These are phyloP conservation scores for Brasilioporus rufonigricans DNA, from an alignment of 768 basidiomycete species.

Conservation along the genomic window DNA sequence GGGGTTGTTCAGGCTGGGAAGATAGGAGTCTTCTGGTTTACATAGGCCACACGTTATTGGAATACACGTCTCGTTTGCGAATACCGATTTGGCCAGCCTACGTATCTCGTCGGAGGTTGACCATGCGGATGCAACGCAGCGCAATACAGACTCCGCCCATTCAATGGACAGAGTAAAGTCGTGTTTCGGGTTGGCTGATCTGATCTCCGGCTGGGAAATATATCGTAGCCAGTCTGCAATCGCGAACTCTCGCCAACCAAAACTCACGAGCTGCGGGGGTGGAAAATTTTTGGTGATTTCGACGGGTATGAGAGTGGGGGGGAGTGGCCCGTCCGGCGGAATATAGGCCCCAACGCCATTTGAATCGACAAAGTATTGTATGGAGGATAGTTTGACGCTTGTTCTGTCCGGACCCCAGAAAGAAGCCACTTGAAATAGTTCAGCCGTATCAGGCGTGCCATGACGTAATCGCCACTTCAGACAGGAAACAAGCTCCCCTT, in stretches of 20 bases:
- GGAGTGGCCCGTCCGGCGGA: conserved; percentile 13
- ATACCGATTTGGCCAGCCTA: background rate
- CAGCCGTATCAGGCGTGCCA: conserved; percentile 42
- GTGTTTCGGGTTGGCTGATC: background rate
- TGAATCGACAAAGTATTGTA: conserved; percentile 73
- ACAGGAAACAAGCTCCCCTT: conserved; percentile 76
- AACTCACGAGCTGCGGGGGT: conserved; percentile 49
- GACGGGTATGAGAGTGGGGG: conserved; percentile 6
- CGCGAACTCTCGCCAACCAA: conserved; percentile 77
- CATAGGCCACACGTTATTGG: background rate
- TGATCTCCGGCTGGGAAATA: conserved; percentile 36
- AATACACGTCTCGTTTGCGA: background rate
- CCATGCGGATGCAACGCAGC: background rate
- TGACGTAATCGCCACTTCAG: conserved; percentile 77
- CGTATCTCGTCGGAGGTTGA: background rate
- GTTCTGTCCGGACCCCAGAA: conserved; percentile 45
- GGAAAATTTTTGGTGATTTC: conserved; percentile 46
- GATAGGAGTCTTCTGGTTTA: background rate
- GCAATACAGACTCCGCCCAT: background rate
- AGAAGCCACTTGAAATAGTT: conserved; percentile 69
- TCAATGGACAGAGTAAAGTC: background rate
- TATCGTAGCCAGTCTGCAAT: conserved; percentile 73
- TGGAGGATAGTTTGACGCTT: conserved; percentile 56
- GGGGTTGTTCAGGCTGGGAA: background rate
- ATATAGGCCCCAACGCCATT: conserved; percentile 60